These are phyloP conservation scores for Microdochium bolleyi DNA, from an alignment of 2,329 filamentous ascomycete genomes.

Conservation along the genomic window DNA sequence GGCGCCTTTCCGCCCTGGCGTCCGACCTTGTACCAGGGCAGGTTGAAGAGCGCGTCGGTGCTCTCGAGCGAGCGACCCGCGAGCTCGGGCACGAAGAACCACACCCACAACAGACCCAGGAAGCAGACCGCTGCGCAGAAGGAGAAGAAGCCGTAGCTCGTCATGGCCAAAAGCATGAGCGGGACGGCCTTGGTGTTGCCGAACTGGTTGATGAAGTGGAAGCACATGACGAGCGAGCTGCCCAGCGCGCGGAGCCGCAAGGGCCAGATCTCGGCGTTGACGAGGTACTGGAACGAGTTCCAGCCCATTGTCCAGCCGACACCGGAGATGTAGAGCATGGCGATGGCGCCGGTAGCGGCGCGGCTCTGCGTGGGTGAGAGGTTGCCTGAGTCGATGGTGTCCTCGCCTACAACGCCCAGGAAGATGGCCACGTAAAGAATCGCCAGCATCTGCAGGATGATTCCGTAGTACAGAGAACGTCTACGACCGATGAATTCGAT, in stretches of 20 bases:
- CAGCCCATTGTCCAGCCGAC: slow-evolving; percentile 38
- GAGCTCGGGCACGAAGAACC: slow-evolving; percentile 44
- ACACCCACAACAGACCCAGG: slow-evolving; percentile 44
- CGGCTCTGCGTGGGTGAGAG: slow-evolving; percentile 16
- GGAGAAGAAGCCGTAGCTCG: slow-evolving; percentile 21
- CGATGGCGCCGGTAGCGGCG: slow-evolving; percentile 39
- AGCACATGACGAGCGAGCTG: slow-evolving; percentile 42
- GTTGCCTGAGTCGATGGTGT: slow-evolving; percentile 33
- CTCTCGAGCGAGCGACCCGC: slow-evolving; percentile 27
- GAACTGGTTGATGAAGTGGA: slow-evolving; percentile 50
- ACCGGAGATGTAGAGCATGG: slow-evolving; percentile 38
- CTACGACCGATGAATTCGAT: slow-evolving; percentile 52
- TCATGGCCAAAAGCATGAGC: slow-evolving; percentile 37
- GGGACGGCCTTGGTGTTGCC: slow-evolving; percentile 48
- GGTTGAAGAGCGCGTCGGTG: slow-evolving; percentile 3
- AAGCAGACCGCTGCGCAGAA: slow-evolving; percentile 27
- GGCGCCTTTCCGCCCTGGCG: slow-evolving; percentile 11
- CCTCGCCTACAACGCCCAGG: slow-evolving; percentile 33
- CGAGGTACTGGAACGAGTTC: slow-evolving; percentile 47
- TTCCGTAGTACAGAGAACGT: slow-evolving; percentile 27
- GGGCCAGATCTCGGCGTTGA: slow-evolving; percentile 42
- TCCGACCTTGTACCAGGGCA: slow-evolving; percentile 5
- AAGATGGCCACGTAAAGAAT: slow-evolving; percentile 29
- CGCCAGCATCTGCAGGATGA: slow-evolving; percentile 25
- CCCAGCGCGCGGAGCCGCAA: slow-evolving; percentile 6